Evolutionary conservation across 2,329 filamentous ascomycete genomes (phyloP).

Genomic region (Colletotrichum abscissum): DNA sequence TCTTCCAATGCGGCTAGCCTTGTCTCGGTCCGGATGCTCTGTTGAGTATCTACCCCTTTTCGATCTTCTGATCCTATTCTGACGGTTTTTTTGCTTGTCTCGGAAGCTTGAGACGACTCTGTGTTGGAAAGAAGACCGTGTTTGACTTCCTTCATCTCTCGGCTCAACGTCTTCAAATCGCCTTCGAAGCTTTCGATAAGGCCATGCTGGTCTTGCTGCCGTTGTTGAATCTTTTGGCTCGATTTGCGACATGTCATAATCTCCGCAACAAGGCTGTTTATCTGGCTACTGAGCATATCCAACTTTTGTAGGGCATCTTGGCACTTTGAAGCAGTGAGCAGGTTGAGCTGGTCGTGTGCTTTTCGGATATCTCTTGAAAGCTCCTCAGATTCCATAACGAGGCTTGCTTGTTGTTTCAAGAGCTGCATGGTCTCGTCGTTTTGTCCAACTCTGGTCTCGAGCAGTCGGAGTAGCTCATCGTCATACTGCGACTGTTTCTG

Average conservation of each 20-base stretch:
- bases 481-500: background rate
- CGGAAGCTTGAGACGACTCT: background rate
- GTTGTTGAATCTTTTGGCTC: background rate
- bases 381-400: background rate
- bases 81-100: background rate
- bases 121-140: background rate
- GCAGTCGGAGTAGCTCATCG: background rate
- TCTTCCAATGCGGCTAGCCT: background rate
- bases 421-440: background rate
- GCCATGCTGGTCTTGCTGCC: background rate
- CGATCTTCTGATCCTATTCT: background rate
- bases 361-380: constrained; percentile 21
- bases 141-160: background rate
- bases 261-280: background rate
- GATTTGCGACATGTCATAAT: background rate
- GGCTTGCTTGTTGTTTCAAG: constrained; percentile 6
- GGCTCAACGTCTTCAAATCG: background rate
- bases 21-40: background rate
- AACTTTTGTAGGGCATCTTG: constrained; percentile 11
- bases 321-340: constrained; percentile 15
- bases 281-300: background rate
- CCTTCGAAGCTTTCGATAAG: background rate
- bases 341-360: constrained; percentile 18
- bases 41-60: background rate
- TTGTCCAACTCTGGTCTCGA: background rate